phyloP scores from a whole-genome alignment of 345 rosid genomes.

The Xanthoceras sorbifolium region DNA sequence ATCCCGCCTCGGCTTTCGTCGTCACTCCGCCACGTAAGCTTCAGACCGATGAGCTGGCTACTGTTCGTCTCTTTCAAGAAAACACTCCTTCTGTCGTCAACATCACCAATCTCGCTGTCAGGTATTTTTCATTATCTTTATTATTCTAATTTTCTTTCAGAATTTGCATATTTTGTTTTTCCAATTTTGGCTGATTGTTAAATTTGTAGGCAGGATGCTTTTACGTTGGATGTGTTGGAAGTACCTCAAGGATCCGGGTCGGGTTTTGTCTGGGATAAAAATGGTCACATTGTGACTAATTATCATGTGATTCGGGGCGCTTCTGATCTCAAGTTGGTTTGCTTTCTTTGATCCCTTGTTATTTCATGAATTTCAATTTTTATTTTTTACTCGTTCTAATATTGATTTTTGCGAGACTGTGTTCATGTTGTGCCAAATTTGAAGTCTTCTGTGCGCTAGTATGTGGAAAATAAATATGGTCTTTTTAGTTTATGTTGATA shows the following conservation, averaged over 20 bases:
- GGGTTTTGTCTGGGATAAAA: slow-evolving; percentile 89
- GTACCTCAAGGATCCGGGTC: slow-evolving; percentile 99
- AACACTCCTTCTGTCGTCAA: slow-evolving; percentile 97
- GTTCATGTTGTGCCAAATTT: not conserved
- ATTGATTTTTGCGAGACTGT: not conserved
- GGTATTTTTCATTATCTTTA: slow-evolving; percentile 30
- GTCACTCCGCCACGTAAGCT: slow-evolving; percentile 65
- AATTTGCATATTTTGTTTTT: not conserved
- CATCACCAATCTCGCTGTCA: slow-evolving; percentile 90
- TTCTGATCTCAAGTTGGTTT: slow-evolving; percentile 84
- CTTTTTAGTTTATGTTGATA: too few species aligned
- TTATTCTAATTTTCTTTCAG: not conserved
- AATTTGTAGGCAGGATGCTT: slow-evolving; percentile 79
- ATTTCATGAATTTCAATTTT: not conserved
- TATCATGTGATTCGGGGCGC: slow-evolving; percentile 97
- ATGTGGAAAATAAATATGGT: too few species aligned
- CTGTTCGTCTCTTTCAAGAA: slow-evolving; percentile 87
- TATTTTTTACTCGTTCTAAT: not conserved
- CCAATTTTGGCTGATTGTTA: not conserved
- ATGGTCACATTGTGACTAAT: slow-evolving; percentile 88
- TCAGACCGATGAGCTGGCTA: slow-evolving; percentile 86
- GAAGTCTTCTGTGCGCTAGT: too few species aligned
- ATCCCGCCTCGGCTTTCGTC: slow-evolving; percentile 69
- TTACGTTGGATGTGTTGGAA: slow-evolving; percentile 91
- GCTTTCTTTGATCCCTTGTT: not conserved